Evolutionary conservation across 1,284 basidiomycete species (phyloP).

Genomic region (Trichosporon inkin): DNA sequence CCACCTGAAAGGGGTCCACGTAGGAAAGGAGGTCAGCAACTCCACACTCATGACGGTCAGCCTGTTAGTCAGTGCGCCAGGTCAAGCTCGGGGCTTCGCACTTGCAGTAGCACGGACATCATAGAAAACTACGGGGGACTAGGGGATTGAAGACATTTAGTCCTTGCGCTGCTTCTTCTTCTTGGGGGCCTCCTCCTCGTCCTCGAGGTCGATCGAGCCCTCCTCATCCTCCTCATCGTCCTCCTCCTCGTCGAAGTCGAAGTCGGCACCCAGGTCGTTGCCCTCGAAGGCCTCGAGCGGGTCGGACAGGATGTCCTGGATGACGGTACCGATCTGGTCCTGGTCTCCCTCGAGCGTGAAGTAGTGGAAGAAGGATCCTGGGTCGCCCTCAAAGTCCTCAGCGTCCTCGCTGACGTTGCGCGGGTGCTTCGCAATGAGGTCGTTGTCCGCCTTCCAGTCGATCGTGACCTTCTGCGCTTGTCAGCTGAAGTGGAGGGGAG

Average conservation of each 20-base stretch:
- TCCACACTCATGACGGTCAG: no score
- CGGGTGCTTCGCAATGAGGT: conserved; percentile 51
- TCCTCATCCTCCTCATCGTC: conserved; percentile 41
- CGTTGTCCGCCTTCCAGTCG: conserved; percentile 54
- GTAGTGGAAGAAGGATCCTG: conserved; percentile 53
- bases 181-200: conserved; percentile 34
- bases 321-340: conserved; percentile 26
- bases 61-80: no score
- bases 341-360: conserved; percentile 49
- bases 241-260: conserved; percentile 35
- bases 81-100: no score
- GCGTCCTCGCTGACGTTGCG: conserved; percentile 30
- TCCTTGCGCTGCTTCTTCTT: conserved; percentile 12
- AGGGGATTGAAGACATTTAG: neutral
- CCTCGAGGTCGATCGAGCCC: conserved; percentile 47
- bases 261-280: conserved; percentile 27
- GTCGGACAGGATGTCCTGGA: conserved; percentile 40
- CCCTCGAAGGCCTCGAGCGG: conserved; percentile 40
- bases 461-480: conserved; percentile 31
- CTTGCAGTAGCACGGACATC: no score
- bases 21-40: no score
- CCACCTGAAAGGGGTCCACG: neutral
- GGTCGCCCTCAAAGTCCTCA: conserved; percentile 46
- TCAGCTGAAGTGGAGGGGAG: neutral
- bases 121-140: neutral